These are phyloP conservation scores for Cryphonectria parasitica DNA, from an alignment of 2,329 filamentous ascomycete species.

Conservation along the genomic window DNA sequence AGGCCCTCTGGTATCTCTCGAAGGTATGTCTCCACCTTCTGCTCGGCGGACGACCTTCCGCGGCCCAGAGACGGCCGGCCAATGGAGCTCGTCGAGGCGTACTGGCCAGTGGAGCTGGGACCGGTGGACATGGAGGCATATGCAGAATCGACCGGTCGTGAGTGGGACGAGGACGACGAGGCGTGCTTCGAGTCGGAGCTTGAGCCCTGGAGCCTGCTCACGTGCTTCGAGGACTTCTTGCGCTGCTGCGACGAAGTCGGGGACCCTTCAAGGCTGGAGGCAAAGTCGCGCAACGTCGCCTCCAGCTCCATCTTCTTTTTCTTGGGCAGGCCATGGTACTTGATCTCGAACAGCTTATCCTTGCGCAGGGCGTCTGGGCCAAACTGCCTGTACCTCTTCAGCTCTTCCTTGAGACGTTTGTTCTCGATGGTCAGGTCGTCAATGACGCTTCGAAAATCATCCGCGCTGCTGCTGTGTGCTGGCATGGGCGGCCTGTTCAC, in stretches of 20 bases:
- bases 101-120: slow-evolving; percentile 37
- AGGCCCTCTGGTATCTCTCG: slow-evolving; percentile 73
- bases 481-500: slow-evolving; percentile 28
- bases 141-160: slow-evolving; percentile 62
- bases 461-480: slow-evolving; percentile 64
- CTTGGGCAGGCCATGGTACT: slow-evolving; percentile 72
- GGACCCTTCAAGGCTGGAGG: slow-evolving; percentile 62
- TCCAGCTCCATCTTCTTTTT: slow-evolving; percentile 79
- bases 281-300: slow-evolving; percentile 71
- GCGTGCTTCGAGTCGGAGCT: slow-evolving; percentile 55
- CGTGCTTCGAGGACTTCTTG: slow-evolving; percentile 47
- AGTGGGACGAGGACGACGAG: slow-evolving; percentile 58
- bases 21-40: slow-evolving; percentile 71
- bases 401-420: slow-evolving; percentile 72
- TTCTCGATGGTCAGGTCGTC: slow-evolving; percentile 87
- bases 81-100: slow-evolving; percentile 48
- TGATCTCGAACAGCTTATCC: slow-evolving; percentile 83
- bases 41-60: slow-evolving; percentile 49
- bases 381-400: slow-evolving; percentile 71
- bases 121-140: slow-evolving; percentile 70
- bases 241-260: slow-evolving; percentile 47
- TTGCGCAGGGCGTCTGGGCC: slow-evolving; percentile 69
- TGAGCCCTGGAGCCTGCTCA: slow-evolving; percentile 46
- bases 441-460: slow-evolving; percentile 81
- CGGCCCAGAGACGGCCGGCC: slow-evolving; percentile 43